Percentiles rank a stretch among this genome's conserved stretches.
Conservation (phyloP, 176 grass and related monocot genomes). For the maize (Zea mays) region DNA sequence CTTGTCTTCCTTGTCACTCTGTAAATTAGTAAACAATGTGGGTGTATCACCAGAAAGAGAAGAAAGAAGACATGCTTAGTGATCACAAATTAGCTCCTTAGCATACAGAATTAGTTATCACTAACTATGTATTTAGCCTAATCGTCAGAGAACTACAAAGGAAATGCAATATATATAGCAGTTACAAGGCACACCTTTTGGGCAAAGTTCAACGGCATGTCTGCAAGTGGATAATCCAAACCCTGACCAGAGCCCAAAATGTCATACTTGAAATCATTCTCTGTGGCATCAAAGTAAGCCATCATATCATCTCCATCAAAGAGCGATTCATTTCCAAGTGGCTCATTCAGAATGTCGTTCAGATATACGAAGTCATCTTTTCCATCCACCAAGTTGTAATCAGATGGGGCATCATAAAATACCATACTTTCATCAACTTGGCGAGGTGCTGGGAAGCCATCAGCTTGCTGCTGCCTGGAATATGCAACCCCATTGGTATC, state of each 20-base stretch:
- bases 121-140: conserved; percentile 25
- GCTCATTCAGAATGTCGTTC: conserved; percentile 43
- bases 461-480: conserved; percentile 36
- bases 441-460: conserved; percentile 32
- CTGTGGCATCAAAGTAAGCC: conserved; percentile 65
- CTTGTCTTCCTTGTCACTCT: conserved; percentile 39
- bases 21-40: conserved; percentile 20
- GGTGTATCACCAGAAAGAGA: neutral
- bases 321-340: conserved; percentile 17
- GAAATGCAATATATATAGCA: neutral
- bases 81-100: neutral
- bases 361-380: conserved; percentile 46
- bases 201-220: conserved; percentile 22
- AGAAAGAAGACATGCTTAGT: neutral
- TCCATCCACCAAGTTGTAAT: conserved; percentile 33
- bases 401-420: conserved; percentile 50
- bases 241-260: conserved; percentile 28
- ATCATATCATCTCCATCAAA: conserved; percentile 58
- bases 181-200: conserved; percentile 56
- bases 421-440: conserved; percentile 30
- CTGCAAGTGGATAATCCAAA: conserved; percentile 29
- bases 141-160: conserved; percentile 2
- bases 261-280: conserved; percentile 58
- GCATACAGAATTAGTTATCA: neutral
- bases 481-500: conserved; percentile 28